phyloP scores from a whole-genome alignment of 176 grass and related monocot species.

The Chloris gayana region DNA sequence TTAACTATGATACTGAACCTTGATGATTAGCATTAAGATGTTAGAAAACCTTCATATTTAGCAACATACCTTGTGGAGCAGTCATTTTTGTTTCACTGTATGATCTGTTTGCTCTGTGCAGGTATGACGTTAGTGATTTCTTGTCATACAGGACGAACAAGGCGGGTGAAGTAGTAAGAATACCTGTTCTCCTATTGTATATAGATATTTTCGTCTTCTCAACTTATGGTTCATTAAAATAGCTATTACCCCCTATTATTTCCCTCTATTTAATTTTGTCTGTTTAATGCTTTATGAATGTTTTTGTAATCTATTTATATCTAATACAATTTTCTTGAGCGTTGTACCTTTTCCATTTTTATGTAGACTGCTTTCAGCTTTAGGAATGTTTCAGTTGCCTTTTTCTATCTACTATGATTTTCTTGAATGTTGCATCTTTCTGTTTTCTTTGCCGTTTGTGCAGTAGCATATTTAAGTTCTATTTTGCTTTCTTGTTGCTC shows the following conservation, averaged over 20 bases:
- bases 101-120: constrained; percentile 46
- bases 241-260: not conserved
- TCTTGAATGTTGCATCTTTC: not conserved
- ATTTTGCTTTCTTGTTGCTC: not conserved
- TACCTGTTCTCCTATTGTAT: constrained; percentile 17
- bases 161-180: constrained; percentile 76
- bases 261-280: not conserved
- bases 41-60: constrained; percentile 23
- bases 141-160: constrained; percentile 64
- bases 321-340: constrained; percentile 10
- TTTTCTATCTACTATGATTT: constrained; percentile 15
- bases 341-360: not conserved
- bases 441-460: not conserved
- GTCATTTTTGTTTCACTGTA: constrained; percentile 7
- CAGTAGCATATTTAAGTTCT: not conserved
- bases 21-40: not conserved
- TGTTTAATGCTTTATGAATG: constrained; percentile 21
- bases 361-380: constrained; percentile 10
- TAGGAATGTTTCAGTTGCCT: constrained; percentile 11
- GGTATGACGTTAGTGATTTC: constrained; percentile 83
- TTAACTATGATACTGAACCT: constrained; percentile 3
- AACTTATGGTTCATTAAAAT: not conserved
- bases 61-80: not conserved
- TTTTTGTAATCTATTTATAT: constrained; percentile 20
- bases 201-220: constrained; percentile 8